Evolutionary conservation across 805 yeast genomes (phyloP), one percentile per base, ranked within the genome.

Genomic region (Sugiyamaella valdiviana): DNA sequence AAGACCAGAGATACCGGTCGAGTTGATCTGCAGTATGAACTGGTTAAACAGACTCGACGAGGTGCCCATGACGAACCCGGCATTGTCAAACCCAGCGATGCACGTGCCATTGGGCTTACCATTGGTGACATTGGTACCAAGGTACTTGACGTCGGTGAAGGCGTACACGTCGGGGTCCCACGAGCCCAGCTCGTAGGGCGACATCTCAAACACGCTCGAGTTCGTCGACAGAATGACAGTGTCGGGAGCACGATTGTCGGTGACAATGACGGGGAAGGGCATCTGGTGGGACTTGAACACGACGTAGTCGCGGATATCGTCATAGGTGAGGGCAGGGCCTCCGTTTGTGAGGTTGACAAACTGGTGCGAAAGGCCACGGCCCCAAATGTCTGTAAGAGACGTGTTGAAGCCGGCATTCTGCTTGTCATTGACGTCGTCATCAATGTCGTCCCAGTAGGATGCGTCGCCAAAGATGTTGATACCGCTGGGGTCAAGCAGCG

Each of bases 1-100:
- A 19, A 69, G 68, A 14, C 80, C 78, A 2, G 73, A 57, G 1
- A 77, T 52, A 20, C 76, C 74, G 1, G 83, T 73, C 17, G 78
- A 62, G 62, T 83, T 80, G 49, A 84, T 63, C 54, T 75, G 74
- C 40, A 83, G 64, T 16, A 85, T 60, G 45, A 82, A 70, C 62
- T 79, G 80, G 62, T 85, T 87, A 71, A 88, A 88, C 42, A 88
- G 66, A 1, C 91, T 74, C 2, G 95, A 83, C 1, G 95, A 85
- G 5, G 95, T 82, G 36, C 95, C 96, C 67, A 86, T 70, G 26
- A 85, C 68, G 60, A 79, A 89, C 5, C 95, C 95, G 6, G 85
- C 82, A 57, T 86, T 86, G 64, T 89, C 96, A 51, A 75, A 82
- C 2, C 91, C 90, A 2, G 69, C 75, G 50, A 77, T 66, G 66